Conservation (phyloP, 768 basidiomycete species). For the Tricholoma hemisulphureum region DNA sequence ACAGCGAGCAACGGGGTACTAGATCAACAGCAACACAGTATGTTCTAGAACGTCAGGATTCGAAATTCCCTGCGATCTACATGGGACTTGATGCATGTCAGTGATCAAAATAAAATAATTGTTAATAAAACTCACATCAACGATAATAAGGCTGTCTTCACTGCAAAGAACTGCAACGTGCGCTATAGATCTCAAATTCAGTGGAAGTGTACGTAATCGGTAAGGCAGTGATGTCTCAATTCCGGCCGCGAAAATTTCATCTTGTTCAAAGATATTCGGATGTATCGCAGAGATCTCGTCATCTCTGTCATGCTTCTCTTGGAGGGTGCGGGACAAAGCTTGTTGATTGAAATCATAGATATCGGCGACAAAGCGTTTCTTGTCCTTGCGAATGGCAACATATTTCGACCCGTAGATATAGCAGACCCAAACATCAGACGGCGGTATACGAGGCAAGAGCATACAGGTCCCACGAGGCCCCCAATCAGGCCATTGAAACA, state of each 20-base stretch:
- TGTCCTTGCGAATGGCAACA: constrained; percentile 22
- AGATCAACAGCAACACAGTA: not conserved
- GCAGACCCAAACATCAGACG: constrained; percentile 54
- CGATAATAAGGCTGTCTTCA: constrained; percentile 54
- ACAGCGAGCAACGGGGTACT: too few relatives aligned
- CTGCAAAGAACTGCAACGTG: constrained; percentile 46
- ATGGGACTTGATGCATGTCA: constrained; percentile 9
- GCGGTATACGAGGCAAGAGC: constrained; percentile 29
- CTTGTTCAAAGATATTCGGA: constrained; percentile 1
- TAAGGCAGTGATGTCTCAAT: constrained; percentile 49
- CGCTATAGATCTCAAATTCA: constrained; percentile 22
- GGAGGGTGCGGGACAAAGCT: constrained; percentile 30
- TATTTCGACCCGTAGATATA: constrained; percentile 53
- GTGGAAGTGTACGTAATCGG: constrained; percentile 30
- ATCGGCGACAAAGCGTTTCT: constrained; percentile 24
- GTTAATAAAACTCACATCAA: constrained; percentile 39
- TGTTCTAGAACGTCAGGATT: constrained; percentile 30
- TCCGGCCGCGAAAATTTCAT: constrained; percentile 38
- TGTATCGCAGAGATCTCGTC: not conserved
- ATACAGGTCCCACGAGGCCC: constrained; percentile 48
- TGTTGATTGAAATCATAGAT: constrained; percentile 55
- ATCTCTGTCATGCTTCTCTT: constrained; percentile 2
- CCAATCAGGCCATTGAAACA: constrained; percentile 51
- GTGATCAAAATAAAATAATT: not conserved
- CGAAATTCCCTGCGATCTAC: constrained; percentile 23